phyloP scores from a whole-genome alignment of 345 rosid genomes.

The Passiflora organensis region DNA sequence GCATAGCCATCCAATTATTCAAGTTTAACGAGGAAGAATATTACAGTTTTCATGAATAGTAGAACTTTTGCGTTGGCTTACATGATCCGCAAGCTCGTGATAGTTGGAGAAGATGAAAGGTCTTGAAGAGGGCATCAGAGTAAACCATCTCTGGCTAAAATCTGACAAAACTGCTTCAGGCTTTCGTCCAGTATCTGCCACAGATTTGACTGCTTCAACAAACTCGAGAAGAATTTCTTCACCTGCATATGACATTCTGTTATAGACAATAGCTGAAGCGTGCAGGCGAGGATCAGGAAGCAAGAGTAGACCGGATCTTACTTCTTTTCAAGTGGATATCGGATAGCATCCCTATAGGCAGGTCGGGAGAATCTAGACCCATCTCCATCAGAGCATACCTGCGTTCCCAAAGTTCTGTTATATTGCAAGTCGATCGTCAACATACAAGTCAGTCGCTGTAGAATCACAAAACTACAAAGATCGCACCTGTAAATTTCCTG shows the following conservation, averaged over 20 bases:
- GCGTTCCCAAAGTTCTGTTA: no score
- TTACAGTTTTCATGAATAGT: no score
- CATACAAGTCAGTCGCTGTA: no score
- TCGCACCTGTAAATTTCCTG: constrained; percentile 64
- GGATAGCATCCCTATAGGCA: constrained; percentile 67
- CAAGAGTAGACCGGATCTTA: constrained; percentile 2
- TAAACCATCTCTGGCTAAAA: constrained; percentile 71
- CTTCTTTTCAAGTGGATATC: constrained; percentile 58
- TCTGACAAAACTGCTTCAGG: constrained; percentile 65
- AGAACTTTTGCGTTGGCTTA: constrained; percentile 21
- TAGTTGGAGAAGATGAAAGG: constrained; percentile 56
- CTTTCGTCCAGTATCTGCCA: constrained; percentile 45
- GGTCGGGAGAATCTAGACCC: constrained; percentile 61
- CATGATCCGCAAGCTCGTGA: constrained; percentile 73
- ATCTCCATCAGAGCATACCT: constrained; percentile 78
- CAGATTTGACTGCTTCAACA: constrained; percentile 42
- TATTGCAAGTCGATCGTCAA: no score
- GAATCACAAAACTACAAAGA: neutral
- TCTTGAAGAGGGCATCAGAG: constrained; percentile 57
- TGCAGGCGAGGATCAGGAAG: neutral
- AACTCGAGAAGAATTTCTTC: constrained; percentile 55
- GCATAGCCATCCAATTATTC: neutral
- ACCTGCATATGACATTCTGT: constrained; percentile 30
- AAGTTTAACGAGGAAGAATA: no score
- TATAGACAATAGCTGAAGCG: neutral